Percentiles rank a stretch among this genome's conserved stretches.
phyloP scores from a whole-genome alignment of 164 flowering plant genomes.

The Berberis thunbergii region DNA sequence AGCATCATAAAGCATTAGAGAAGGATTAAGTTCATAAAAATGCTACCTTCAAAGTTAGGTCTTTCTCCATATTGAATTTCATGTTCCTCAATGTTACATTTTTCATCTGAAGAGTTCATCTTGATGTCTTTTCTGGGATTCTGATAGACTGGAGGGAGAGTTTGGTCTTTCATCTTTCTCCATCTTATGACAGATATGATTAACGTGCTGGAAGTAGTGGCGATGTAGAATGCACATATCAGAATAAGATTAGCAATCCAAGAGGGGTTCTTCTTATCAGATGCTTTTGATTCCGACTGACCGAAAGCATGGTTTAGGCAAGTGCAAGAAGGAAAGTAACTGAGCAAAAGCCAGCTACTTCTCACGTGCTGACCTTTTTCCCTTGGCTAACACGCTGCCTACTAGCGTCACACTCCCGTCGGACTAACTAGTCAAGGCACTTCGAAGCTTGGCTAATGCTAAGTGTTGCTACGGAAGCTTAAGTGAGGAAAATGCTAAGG shows the following conservation, averaged over 20 bases:
- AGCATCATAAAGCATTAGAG: background rate
- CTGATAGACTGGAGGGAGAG: slow-evolving; percentile 12
- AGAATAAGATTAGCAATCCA: slow-evolving; percentile 52
- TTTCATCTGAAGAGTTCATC: slow-evolving; percentile 11
- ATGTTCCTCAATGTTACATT: slow-evolving; percentile 29
- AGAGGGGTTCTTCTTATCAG: slow-evolving; percentile 47
- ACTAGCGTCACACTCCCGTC: too few relatives aligned
- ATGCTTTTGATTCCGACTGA: slow-evolving; percentile 18
- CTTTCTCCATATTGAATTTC: slow-evolving; percentile 63
- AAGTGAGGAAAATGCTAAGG: too few relatives aligned
- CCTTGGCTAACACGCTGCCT: too few relatives aligned
- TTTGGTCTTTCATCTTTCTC: slow-evolving; percentile 34
- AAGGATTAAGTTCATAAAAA: background rate
- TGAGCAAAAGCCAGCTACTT: slow-evolving; percentile 31
- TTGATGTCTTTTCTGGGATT: slow-evolving; percentile 19
- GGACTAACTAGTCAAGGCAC: too few relatives aligned
- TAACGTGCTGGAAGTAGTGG: slow-evolving; percentile 25
- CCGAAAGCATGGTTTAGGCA: slow-evolving; percentile 39
- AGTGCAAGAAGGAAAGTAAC: slow-evolving; percentile 42
- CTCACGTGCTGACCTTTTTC: too few relatives aligned
- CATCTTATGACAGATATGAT: slow-evolving; percentile 34
- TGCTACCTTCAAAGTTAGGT: slow-evolving; percentile 66
- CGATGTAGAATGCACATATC: slow-evolving; percentile 41
- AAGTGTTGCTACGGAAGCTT: too few relatives aligned
- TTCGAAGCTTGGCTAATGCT: too few relatives aligned